phyloP scores from a whole-genome alignment of 768 basidiomycete genomes.

The Chalciporus pseudorubinellus region DNA sequence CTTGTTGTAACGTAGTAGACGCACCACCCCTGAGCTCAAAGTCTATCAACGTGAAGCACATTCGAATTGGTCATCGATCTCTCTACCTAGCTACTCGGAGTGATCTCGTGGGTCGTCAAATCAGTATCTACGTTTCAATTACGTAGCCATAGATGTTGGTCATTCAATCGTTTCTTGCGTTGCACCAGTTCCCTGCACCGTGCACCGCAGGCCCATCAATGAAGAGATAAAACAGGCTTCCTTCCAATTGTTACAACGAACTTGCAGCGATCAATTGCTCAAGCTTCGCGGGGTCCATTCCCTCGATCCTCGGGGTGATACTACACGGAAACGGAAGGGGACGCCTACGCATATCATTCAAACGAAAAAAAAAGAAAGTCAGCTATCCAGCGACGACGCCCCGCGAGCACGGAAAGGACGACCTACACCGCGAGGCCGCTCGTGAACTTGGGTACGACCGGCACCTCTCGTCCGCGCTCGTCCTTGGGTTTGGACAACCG shows the following conservation, averaged over 20 bases:
- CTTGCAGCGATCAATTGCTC: constrained; percentile 4
- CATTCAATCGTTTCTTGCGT: background rate
- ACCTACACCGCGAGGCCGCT: constrained; percentile 13
- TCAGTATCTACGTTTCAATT: too few relatives aligned
- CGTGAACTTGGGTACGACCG: constrained; percentile 12
- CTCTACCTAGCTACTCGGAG: too few relatives aligned
- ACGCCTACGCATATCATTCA: background rate
- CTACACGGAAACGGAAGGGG: constrained; percentile 11
- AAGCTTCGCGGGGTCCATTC: constrained; percentile 2
- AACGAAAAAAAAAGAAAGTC: background rate
- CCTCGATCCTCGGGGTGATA: constrained; percentile 6
- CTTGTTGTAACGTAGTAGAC: too few relatives aligned
- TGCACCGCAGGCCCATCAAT: background rate
- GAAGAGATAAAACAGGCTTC: background rate
- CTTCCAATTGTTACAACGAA: constrained; percentile 5
- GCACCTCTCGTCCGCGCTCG: constrained; percentile 11
- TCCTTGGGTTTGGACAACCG: constrained; percentile 7
- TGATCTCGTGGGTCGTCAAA: background rate
- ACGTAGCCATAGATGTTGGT: too few relatives aligned
- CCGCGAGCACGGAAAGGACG: background rate
- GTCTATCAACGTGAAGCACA: too few relatives aligned
- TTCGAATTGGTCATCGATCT: too few relatives aligned
- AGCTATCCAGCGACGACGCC: background rate
- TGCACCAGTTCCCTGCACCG: background rate
- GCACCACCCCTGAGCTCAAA: too few relatives aligned